Base-by-base conservation (phyloP, 495 filamentous ascomycete species). In the Penicillium paradoxum region DNA sequence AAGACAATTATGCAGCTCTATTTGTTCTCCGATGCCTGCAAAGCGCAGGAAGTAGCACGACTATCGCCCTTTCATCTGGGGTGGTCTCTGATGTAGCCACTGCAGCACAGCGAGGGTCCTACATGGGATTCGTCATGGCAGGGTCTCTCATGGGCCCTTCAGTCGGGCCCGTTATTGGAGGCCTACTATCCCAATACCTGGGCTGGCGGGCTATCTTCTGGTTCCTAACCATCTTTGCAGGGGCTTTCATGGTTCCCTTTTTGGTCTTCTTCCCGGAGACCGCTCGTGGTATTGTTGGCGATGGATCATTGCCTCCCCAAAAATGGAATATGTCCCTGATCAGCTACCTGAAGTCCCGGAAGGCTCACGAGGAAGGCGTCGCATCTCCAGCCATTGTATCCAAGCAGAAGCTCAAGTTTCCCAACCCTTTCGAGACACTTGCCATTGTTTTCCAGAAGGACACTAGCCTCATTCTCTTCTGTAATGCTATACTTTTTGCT, bases 161-260 rank as follows among this genome's bases (percentile, higher is more conserved):
- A 1, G 51, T 86, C 1, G 81, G 80, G 6, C 84, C 84, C 0
- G 76, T 86, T 0, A 74, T 90, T 32, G 87, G 86, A 9, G 86
- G 86, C 0, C 48, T 88, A 2, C 67, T 89, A 0, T 68, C 79
- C 6, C 74, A 87, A 49, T 85, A 79, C 51, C 73, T 90, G 3
- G 85, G 83, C 0, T 90, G 86, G 86, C 64, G 80, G 25, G 74
- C 80, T 19, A 85, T 87, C 37, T 91, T 91, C 64, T 89, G 85
- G 85, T 88, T 89, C 58, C 73, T 88, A n/a, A 71, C 77, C 37
- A 88, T 88, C 43, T 69, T 83, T 33, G 68, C 76, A 11, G 79
- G 72, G 0, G 70, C 72, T 7, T 58, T 71, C 18, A 49, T 73
- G 29, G 19, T 73, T 6, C 37, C 65, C 3, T 58, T 69, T 22